Conservation (phyloP, 2,329 filamentous ascomycete species). For the Scorias spongiosa region DNA sequence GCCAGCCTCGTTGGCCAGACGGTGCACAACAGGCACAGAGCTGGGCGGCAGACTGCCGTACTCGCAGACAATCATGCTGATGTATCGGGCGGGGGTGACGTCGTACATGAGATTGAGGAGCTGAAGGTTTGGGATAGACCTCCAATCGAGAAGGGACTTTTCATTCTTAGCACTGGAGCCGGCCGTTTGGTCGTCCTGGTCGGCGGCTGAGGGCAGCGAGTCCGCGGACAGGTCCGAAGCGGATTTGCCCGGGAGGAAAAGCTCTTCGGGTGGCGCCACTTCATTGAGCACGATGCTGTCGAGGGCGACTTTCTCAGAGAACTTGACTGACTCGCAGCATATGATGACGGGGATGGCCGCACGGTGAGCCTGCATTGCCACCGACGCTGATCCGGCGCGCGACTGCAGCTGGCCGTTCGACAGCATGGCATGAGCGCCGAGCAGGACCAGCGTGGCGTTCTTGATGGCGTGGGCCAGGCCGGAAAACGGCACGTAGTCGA, state of each 20-base stretch:
- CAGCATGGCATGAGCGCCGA: slow-evolving; percentile 89
- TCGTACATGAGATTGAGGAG: slow-evolving; percentile 74
- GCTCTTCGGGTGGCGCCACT: slow-evolving; percentile 60
- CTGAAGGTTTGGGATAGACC: slow-evolving; percentile 44
- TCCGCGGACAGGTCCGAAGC: not conserved
- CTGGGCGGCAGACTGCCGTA: slow-evolving; percentile 74
- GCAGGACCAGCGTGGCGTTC: slow-evolving; percentile 56
- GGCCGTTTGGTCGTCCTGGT: slow-evolving; percentile 17
- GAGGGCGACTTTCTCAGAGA: slow-evolving; percentile 74
- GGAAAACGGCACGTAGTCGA: slow-evolving; percentile 69
- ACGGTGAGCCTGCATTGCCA: slow-evolving; percentile 69
- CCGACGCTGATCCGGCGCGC: slow-evolving; percentile 68
- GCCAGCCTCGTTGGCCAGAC: slow-evolving; percentile 23
- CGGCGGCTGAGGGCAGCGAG: slow-evolving; percentile 6
- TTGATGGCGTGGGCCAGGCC: slow-evolving; percentile 61
- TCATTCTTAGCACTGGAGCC: slow-evolving; percentile 11
- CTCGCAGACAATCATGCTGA: slow-evolving; percentile 83
- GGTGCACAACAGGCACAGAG: slow-evolving; percentile 63
- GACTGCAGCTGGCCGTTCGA: slow-evolving; percentile 86
- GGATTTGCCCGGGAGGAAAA: slow-evolving; percentile 22
- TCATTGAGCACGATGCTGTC: slow-evolving; percentile 94
- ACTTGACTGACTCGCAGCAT: slow-evolving; percentile 90
- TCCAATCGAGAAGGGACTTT: slow-evolving; percentile 35
- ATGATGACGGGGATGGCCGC: slow-evolving; percentile 69
- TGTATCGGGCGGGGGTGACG: slow-evolving; percentile 72